Evolutionary conservation across 164 flowering plant species (phyloP), one percentile per base, ranked within the genome.

Genomic region (Amborella trichopoda): DNA sequence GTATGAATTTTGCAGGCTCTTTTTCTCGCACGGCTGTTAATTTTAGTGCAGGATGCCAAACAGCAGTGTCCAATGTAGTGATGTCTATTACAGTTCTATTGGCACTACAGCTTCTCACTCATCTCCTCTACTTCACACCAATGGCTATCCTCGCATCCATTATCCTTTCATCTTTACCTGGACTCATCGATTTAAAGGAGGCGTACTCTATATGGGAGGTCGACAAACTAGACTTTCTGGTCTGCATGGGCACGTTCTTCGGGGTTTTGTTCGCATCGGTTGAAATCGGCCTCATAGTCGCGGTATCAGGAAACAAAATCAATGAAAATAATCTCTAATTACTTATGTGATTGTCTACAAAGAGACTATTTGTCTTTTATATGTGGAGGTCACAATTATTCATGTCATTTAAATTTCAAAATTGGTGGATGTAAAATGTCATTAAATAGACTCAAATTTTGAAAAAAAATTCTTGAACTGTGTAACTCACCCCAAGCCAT

Each of bases 21-120:
- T 88, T 88, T 44, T 88, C 97, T 2, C 56, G 93, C n/a, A 77
- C 97, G 0, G 96, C 94, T 0, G 93, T 87, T 30, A 87, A 87
- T 64, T 77, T 73, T 63, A 75, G 78, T 17, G 84, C 94, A 1
- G 88, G 93, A 4, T 76, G 94, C 58, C 56, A 84, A 55, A 80
- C 89, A 0, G 79, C 56, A 17, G 70, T 88, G 4, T 82, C 97
- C n/a, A 88, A 88, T 37, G 72, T 88, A 16, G 93, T 88, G 1
- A 84, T 88, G 97, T 74, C 89, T 0, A 27, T 80, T 0, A 77
- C 89, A 0, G 94, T 88, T 49, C 14, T 82, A 3, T 11, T 80
- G 26, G 58, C 77, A 5, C 63, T 88, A 46, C 64, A 67, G 40
- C 50, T 80, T 41, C 50, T 88, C 17, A 84, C 91, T 1, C 68